Evolutionary conservation across 2,329 filamentous ascomycete genomes (phyloP).

Genomic region (Beauveria australis): DNA sequence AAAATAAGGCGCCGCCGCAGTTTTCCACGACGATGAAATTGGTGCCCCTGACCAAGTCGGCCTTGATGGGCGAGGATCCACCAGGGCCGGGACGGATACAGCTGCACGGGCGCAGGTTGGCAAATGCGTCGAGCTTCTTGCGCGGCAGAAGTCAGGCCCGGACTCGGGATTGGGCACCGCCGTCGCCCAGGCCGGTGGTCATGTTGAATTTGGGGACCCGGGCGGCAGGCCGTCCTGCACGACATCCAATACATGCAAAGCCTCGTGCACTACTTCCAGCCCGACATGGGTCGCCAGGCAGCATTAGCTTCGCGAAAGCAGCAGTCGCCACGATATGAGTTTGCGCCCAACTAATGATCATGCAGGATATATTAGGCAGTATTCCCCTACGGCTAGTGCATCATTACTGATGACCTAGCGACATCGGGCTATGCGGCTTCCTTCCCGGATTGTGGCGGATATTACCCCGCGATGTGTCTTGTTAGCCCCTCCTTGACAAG

Average conservation of each 20-base stretch:
- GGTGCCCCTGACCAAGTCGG: conserved; percentile 34
- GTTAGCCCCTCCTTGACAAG: background rate
- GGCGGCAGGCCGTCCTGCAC: conserved; percentile 23
- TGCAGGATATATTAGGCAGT: background rate
- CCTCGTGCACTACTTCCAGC: conserved; percentile 37
- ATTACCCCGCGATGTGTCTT: conserved; percentile 13
- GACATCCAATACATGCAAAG: conserved; percentile 37
- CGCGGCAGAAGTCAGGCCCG: conserved; percentile 33
- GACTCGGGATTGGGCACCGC: conserved; percentile 33
- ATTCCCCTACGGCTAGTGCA: background rate
- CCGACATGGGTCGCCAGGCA: conserved; percentile 39
- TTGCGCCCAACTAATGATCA: background rate
- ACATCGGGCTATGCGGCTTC: background rate
- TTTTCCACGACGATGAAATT: conserved; percentile 43
- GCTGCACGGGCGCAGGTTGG: conserved; percentile 41
- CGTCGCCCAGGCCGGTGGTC: conserved; percentile 31
- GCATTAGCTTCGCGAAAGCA: conserved; percentile 29
- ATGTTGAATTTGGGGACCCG: conserved; percentile 22
- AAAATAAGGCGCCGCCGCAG: conserved; percentile 42
- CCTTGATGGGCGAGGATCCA: conserved; percentile 35
- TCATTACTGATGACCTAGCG: background rate
- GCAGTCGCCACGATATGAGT: background rate
- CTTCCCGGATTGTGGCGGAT: background rate
- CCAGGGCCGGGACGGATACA: conserved; percentile 29
- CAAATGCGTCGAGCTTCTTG: conserved; percentile 35